phyloP scores from a whole-genome alignment of 176 grass and related monocot genomes.

The Rhynchospora tenuis region DNA sequence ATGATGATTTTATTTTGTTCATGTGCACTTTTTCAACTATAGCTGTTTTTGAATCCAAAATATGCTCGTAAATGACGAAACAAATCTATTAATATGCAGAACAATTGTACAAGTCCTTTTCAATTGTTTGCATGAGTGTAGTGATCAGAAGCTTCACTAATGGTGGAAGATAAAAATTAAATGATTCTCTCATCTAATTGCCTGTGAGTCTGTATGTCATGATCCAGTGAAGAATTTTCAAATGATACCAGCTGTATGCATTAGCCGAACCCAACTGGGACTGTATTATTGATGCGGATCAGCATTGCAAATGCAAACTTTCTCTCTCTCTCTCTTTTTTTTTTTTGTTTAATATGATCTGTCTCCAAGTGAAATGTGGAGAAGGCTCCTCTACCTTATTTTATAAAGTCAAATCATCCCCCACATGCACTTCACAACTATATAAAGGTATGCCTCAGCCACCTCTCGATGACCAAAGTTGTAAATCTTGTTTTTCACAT shows the following conservation, averaged over 20 bases:
- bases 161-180: not conserved
- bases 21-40: not conserved
- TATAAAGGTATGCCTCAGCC: not conserved
- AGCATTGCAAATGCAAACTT: not conserved
- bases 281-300: not conserved
- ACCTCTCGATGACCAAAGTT: not conserved
- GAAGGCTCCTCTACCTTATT: conserved; percentile 6
- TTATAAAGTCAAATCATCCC: not conserved
- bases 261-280: not conserved
- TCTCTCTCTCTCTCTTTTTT: no score
- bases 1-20: not conserved
- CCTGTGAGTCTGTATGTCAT: not conserved
- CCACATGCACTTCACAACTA: not conserved
- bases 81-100: not conserved
- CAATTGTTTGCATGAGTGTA: not conserved
- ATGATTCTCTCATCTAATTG: not conserved
- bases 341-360: not conserved
- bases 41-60: not conserved
- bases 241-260: not conserved
- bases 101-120: not conserved
- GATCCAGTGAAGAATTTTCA: not conserved
- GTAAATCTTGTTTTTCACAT: not conserved
- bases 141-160: not conserved
- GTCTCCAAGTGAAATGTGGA: not conserved
- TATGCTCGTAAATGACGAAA: not conserved